Conservation (phyloP, 176 grass and related monocot species). For the Eragrostis nindensis region DNA sequence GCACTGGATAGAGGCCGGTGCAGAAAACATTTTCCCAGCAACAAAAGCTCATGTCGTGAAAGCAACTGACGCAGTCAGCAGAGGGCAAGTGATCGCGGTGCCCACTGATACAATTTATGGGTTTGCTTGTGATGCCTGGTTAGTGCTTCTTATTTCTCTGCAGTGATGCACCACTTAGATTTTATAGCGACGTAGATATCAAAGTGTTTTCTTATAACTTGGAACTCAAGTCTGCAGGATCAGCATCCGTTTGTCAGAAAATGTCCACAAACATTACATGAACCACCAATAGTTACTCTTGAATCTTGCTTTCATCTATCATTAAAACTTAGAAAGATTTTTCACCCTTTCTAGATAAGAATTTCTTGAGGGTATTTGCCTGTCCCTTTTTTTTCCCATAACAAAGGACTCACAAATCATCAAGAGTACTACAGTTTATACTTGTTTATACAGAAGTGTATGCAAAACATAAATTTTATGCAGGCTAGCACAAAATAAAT, state of each 20-base stretch:
- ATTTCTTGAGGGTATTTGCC: not conserved
- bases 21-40: constrained; percentile 60
- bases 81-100: constrained; percentile 82
- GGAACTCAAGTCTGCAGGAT: not conserved
- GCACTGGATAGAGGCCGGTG: not conserved
- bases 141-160: constrained; percentile 25
- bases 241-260: too few species aligned
- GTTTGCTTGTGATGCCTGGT: constrained; percentile 98
- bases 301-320: not conserved
- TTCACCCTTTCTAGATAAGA: constrained; percentile 6
- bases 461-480: not conserved
- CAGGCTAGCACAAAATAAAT: not conserved
- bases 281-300: constrained; percentile 4
- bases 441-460: not conserved
- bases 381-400: not conserved
- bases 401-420: not conserved
- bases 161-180: not conserved
- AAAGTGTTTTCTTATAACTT: not conserved
- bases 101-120: constrained; percentile 93
- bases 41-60: constrained; percentile 61
- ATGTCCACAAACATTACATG: constrained; percentile 11
- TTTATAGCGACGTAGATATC: not conserved
- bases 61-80: constrained; percentile 69
- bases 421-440: not conserved
- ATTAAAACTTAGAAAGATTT: not conserved